Evolutionary conservation across 73 alveolate genomes (phyloP).

Genomic region (Tetrahymena elliotti): DNA sequence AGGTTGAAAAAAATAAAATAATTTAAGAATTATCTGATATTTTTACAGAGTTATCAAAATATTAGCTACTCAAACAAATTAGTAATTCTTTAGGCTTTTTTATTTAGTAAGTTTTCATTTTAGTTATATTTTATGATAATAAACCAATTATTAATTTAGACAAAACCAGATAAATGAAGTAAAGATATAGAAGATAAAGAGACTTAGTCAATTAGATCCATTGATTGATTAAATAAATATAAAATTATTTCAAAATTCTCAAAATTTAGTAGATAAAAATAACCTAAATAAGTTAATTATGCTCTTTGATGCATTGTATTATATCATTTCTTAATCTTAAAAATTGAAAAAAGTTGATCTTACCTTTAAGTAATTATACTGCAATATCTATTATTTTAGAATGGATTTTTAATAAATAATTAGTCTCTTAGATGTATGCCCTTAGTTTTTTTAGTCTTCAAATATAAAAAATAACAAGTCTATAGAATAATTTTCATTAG

Average conservation of each 20-base stretch:
- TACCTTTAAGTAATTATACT: not conserved
- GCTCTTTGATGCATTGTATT: not conserved
- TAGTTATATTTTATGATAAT: not conserved
- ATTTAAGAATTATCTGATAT: not conserved
- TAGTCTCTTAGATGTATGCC: not conserved
- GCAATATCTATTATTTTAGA: not conserved
- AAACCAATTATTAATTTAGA: not conserved
- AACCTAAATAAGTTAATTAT: not conserved
- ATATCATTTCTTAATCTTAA: not conserved
- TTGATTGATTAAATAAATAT: not conserved
- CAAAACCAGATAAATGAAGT: not conserved
- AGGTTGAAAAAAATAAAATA: not conserved
- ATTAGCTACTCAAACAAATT: not conserved
- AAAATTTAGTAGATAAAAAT: not conserved
- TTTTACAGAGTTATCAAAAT: not conserved
- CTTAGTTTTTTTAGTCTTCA: not conserved
- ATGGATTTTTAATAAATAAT: not conserved
- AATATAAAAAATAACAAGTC: not conserved
- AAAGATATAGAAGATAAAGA: not conserved
- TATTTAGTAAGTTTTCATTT: not conserved
- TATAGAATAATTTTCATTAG: not conserved
- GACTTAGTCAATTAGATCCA: not conserved
- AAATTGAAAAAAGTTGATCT: not conserved
- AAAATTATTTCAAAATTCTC: not conserved
- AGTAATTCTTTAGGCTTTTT: not conserved